A percentile compares a stretch with the other conserved stretches of the same genome.
Evolutionary conservation across 2,329 filamentous ascomycete species (phyloP).

Genomic region (Blastomyces gilchristii): DNA sequence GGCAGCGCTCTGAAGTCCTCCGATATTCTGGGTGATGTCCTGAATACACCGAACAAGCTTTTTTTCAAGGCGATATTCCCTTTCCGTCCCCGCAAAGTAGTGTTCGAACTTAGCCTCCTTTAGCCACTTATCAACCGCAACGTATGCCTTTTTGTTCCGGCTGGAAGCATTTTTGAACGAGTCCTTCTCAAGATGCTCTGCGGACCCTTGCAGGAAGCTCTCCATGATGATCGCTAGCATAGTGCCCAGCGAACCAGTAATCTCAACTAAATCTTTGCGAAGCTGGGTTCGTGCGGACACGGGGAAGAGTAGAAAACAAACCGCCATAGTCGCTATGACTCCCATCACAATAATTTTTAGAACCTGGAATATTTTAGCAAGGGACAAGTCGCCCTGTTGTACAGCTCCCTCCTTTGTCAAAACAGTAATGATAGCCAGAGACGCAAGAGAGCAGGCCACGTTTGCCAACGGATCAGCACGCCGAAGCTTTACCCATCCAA

Average conservation of each 20-base stretch:
- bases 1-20: slow-evolving; percentile 80
- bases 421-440: slow-evolving; percentile 78
- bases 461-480: slow-evolving; percentile 71
- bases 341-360: slow-evolving; percentile 77
- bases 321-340: slow-evolving; percentile 57
- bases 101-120: slow-evolving; percentile 85
- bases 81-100: slow-evolving; percentile 68
- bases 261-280: slow-evolving; percentile 60
- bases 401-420: slow-evolving; percentile 86
- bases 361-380: slow-evolving; percentile 70
- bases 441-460: slow-evolving; percentile 74
- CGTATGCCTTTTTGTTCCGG: slow-evolving; percentile 57
- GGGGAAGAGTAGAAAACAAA: slow-evolving; percentile 69
- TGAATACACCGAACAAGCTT: slow-evolving; percentile 76
- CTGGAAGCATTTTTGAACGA: slow-evolving; percentile 54
- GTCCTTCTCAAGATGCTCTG: slow-evolving; percentile 61
- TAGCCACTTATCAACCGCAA: slow-evolving; percentile 63
- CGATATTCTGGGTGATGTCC: slow-evolving; percentile 74
- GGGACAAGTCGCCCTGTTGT: slow-evolving; percentile 69
- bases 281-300: slow-evolving; percentile 65
- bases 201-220: slow-evolving; percentile 72
- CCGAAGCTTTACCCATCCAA: slow-evolving; percentile 78
- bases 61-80: slow-evolving; percentile 67
- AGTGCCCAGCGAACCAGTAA: slow-evolving; percentile 65
- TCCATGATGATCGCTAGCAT: slow-evolving; percentile 73